Base-by-base conservation (phyloP, 305 asterid species). In the Fraxinus sp. region DNA sequence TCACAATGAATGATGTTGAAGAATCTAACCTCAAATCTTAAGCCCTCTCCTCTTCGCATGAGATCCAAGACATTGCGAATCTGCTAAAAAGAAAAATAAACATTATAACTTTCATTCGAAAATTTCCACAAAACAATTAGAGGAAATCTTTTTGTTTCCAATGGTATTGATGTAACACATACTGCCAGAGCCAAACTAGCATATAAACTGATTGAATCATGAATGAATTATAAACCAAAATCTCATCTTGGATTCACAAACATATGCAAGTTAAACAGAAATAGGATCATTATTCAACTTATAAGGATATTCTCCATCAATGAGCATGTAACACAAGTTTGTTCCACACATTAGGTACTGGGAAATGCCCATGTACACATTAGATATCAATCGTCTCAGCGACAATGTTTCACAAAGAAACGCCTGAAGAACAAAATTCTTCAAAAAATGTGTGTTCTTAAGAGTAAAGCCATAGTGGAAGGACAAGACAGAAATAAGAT, bases 11-110 rank as follows among this genome's bases (percentile, higher is more conserved):
- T 26, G 14, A 24, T 26, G 28, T 9, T 3, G 11, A 26, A 66
- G 35, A 66, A 66, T 66, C 90, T 79, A 85, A 94, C 99, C 98
- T 95, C 98, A 22, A 92, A 87, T 80, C 91, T 94, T 82, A 95
- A 85, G 84, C 87, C 93, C 81, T 86, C 95, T 64, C 97, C 96
- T 87, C 97, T 87, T 80, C 96, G 93, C 99, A 95, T 92, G 83
- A 93, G 96, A 85, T 85, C 95, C 91, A 95, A 88, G 77, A 93
- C 91, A 82, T 89, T 97, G 76, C 97, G 99, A 75, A 95, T 92
- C 98, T 95, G 96, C 86, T 82, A 70, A 83, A 24, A 26, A 82
- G 41, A 68, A 36, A 77, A 71, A 83, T 22, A 68, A 28, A 36
- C 75, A 80, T 32, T 83, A 82, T 24, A 39, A 22, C 30, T 26